These are phyloP conservation scores for Backusella mclennaniae DNA, from an alignment of 192 early-diverging fungal species.

Conservation along the genomic window DNA sequence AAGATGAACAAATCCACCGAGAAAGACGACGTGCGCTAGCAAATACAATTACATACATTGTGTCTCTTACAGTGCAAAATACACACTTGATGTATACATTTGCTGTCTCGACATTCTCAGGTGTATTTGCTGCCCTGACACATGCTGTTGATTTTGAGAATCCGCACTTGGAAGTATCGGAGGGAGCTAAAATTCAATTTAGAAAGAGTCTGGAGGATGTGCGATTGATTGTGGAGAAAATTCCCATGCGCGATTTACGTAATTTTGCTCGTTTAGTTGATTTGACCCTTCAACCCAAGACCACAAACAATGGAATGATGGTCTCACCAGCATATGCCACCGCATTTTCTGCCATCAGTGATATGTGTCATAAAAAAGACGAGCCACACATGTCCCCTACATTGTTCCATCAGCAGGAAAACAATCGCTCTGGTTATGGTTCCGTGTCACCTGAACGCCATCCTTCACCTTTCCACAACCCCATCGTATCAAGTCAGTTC, in stretches of 20 bases:
- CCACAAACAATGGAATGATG: slow-evolving; percentile 1
- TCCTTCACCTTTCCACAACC: slow-evolving; percentile 8
- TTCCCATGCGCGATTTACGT: slow-evolving; percentile 17
- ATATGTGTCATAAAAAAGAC: slow-evolving; percentile 14
- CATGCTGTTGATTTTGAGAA: slow-evolving; percentile 29
- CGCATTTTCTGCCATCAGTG: slow-evolving; percentile 21
- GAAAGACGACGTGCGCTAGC: slow-evolving; percentile 23
- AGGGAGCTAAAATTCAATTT: slow-evolving; percentile 23
- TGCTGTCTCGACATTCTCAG: slow-evolving; percentile 13
- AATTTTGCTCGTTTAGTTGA: slow-evolving; percentile 19
- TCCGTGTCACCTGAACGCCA: slow-evolving; percentile 13
- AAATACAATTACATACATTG: slow-evolving; percentile 32
- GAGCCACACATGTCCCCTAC: not conserved
- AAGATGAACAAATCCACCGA: slow-evolving; percentile 19
- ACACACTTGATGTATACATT: slow-evolving; percentile 21
- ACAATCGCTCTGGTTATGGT: not conserved
- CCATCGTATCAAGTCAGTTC: slow-evolving; percentile 8
- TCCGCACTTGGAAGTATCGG: slow-evolving; percentile 8
- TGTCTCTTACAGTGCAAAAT: slow-evolving; percentile 11
- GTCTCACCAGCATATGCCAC: not conserved
- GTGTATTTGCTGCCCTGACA: slow-evolving; percentile 26
- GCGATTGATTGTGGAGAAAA: slow-evolving; percentile 9
- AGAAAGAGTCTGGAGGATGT: slow-evolving; percentile 15
- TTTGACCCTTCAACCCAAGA: slow-evolving; percentile 12
- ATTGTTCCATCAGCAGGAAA: not conserved